Percentiles rank a stretch among this genome's conserved stretches.
Conservation (phyloP, 768 basidiomycete genomes). For the Psilocybe sp. region DNA sequence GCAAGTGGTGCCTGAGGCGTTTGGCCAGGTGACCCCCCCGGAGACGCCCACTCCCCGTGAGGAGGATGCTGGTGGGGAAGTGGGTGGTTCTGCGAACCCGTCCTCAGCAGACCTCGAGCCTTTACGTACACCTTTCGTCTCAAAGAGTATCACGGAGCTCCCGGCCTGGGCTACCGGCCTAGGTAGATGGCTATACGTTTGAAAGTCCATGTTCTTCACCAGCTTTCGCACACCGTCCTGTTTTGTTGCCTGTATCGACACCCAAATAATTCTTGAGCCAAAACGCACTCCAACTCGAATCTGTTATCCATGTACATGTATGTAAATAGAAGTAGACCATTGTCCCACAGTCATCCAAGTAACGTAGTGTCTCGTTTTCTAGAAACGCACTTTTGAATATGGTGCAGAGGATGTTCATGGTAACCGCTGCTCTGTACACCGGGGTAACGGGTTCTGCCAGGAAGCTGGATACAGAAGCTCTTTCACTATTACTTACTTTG, state of each 20-base stretch:
- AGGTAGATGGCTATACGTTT: conserved; percentile 65
- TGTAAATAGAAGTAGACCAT: no score
- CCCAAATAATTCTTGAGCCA: no score
- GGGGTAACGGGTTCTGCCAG: no score
- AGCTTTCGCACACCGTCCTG: conserved; percentile 2
- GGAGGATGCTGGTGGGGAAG: conserved; percentile 20
- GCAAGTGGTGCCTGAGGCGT: conserved; percentile 12
- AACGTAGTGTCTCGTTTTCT: no score
- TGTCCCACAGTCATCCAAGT: no score
- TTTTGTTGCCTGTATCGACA: not conserved
- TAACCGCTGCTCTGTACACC: no score
- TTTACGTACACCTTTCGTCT: conserved; percentile 44
- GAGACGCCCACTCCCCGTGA: conserved; percentile 39
- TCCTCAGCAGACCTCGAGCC: conserved; percentile 19
- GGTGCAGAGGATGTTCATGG: no score
- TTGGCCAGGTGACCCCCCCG: conserved; percentile 48
- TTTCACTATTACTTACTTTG: no score
- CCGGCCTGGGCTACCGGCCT: conserved; percentile 50
- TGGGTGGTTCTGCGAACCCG: conserved; percentile 10
- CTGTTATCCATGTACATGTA: no score
- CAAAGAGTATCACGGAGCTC: conserved; percentile 37
- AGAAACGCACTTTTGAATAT: no score
- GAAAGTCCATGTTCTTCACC: conserved; percentile 22
- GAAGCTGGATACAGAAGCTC: no score
- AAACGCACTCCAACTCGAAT: no score